phyloP scores from a whole-genome alignment of 257 asterid genomes.

The Solanum rostratum region DNA sequence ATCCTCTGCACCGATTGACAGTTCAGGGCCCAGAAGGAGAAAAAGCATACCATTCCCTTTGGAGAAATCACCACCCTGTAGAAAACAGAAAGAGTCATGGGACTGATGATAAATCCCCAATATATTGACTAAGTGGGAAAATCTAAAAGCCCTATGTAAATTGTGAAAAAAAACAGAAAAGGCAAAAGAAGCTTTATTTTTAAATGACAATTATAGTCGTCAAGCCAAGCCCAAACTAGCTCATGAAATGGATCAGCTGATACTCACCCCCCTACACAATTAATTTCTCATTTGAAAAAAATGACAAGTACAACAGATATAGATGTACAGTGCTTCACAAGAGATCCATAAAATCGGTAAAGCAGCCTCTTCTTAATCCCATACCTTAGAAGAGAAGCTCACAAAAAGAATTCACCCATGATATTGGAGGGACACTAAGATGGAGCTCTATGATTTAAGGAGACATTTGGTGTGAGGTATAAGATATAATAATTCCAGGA shows the following conservation, averaged over 20 bases:
- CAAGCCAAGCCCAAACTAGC: neutral
- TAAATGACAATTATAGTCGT: neutral
- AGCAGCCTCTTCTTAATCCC: neutral
- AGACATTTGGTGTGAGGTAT: too few relatives aligned
- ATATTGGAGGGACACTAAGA: neutral
- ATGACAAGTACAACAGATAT: neutral
- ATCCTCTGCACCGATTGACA: conserved; percentile 48
- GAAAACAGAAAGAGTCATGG: conserved; percentile 10
- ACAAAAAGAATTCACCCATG: neutral
- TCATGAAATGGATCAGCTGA: neutral
- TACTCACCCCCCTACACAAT: neutral
- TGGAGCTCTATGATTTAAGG: neutral
- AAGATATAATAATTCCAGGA: too few relatives aligned
- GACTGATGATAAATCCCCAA: neutral
- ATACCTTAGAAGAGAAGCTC: neutral
- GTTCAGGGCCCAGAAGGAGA: conserved; percentile 43
- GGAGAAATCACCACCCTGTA: conserved; percentile 96
- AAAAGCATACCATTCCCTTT: conserved; percentile 89
- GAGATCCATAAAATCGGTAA: neutral
- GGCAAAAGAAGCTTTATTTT: neutral
- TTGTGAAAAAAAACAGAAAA: neutral
- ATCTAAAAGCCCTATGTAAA: neutral
- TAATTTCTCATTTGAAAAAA: neutral
- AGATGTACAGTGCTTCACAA: neutral
- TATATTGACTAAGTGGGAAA: neutral